These are phyloP conservation scores for Secale cereale DNA, from an alignment of 176 grass and related monocot genomes.

Conservation along the genomic window DNA sequence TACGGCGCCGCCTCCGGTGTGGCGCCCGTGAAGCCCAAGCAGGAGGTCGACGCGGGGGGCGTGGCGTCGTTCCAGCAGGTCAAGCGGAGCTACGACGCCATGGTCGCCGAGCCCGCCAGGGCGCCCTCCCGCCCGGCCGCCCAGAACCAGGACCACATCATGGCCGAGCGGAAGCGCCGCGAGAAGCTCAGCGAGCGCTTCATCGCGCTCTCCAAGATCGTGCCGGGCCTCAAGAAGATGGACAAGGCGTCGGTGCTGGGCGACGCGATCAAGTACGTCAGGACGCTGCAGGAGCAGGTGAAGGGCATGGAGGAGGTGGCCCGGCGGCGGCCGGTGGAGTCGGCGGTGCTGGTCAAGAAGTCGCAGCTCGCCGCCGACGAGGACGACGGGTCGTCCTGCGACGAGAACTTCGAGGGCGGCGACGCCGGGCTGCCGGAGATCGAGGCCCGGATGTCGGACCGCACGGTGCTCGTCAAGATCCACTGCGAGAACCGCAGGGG, in stretches of 20 bases:
- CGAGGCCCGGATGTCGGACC: conserved; percentile 72
- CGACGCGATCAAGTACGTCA: conserved; percentile 97
- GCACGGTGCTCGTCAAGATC: conserved; percentile 71
- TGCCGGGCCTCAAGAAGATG: conserved; percentile 98
- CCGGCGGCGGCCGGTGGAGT: conserved; percentile 62
- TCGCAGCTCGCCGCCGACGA: conserved; percentile 56
- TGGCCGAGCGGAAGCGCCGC: conserved; percentile 83
- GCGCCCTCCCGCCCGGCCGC: conserved; percentile 25
- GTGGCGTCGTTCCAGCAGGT: conserved; percentile 10
- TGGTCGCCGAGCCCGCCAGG: conserved; percentile 29
- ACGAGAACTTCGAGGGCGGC: conserved; percentile 49
- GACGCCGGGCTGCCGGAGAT: conserved; percentile 63
- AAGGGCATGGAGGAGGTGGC: conserved; percentile 58
- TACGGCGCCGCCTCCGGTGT: neutral
- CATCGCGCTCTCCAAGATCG: conserved; percentile 89
- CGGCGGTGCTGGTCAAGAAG: conserved; percentile 82
- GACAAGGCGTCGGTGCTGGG: conserved; percentile 99
- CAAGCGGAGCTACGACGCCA: conserved; percentile 62
- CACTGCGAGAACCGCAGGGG: conserved; percentile 92
- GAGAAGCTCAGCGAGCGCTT: conserved; percentile 99
- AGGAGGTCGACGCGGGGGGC: conserved; percentile 41
- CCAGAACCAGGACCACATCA: conserved; percentile 90
- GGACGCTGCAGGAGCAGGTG: conserved; percentile 84
- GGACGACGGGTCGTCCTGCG: conserved; percentile 57
- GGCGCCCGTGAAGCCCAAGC: conserved; percentile 42